Evolutionary conservation across 2,329 filamentous ascomycete genomes (phyloP).

Genomic region (Ophiostoma pallidulum): DNA sequence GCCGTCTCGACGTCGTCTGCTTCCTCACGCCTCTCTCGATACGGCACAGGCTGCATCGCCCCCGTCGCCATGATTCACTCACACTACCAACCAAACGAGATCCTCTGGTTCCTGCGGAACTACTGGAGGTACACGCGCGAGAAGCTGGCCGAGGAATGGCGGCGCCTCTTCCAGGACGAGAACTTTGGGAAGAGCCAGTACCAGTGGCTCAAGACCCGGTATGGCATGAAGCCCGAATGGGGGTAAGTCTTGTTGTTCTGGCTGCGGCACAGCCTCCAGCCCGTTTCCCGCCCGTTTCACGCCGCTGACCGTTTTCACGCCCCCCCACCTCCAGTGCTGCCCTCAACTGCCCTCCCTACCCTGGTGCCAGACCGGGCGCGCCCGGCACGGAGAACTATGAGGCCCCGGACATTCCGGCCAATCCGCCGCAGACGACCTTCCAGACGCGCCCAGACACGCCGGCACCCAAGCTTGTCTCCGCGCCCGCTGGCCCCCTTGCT

Average conservation of each 20-base stretch:
- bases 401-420: constrained; percentile 1
- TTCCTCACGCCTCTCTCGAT: too few species aligned
- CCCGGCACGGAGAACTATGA: constrained; percentile 12
- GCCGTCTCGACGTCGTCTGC: too few species aligned
- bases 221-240: constrained; percentile 18
- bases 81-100: constrained; percentile 15
- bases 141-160: constrained; percentile 8
- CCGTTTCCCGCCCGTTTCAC: too few species aligned
- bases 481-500: neutral
- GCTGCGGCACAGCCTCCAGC: too few species aligned
- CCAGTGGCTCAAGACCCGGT: constrained; percentile 16
- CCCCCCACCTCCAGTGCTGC: constrained; percentile 7
- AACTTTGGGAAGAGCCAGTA: constrained; percentile 18
- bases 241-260: constrained; percentile 14
- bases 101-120: constrained; percentile 17
- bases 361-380: constrained; percentile 13
- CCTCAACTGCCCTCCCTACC: constrained; percentile 15
- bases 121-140: constrained; percentile 15
- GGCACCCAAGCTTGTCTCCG: neutral
- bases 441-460: constrained; percentile 3
- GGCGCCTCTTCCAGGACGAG: constrained; percentile 7
- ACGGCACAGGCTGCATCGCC: too few species aligned
- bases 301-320: too few species aligned
- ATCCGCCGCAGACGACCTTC: constrained; percentile 5
- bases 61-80: constrained; percentile 13